A percentile compares a stretch with the other conserved stretches of the same genome.
phyloP scores from a whole-genome alignment of 768 basidiomycete genomes.

The Leccinum subgranulosum region DNA sequence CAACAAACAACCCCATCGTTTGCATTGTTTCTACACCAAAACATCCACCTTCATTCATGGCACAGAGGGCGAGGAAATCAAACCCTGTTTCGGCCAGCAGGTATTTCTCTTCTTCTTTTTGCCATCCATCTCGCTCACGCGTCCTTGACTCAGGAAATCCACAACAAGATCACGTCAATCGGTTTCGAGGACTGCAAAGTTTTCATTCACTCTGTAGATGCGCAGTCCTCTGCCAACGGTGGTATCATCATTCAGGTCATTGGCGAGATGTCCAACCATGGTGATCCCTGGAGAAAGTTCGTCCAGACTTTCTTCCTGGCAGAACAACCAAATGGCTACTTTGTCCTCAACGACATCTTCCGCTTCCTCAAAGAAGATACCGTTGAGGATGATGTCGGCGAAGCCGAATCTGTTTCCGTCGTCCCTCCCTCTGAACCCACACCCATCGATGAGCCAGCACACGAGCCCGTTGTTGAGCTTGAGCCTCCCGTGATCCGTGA shows the following conservation, averaged over 20 bases:
- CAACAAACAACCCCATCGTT: slow-evolving; percentile 93
- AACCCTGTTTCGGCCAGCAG: slow-evolving; percentile 90
- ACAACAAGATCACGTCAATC: slow-evolving; percentile 91
- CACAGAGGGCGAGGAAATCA: slow-evolving; percentile 92
- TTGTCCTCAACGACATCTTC: slow-evolving; percentile 99
- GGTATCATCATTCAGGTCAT: slow-evolving; percentile 99
- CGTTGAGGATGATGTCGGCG: slow-evolving; percentile 72
- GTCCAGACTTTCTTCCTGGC: slow-evolving; percentile 99
- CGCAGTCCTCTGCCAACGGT: slow-evolving; percentile 89
- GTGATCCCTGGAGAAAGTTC: slow-evolving; percentile 94
- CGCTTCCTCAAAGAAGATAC: slow-evolving; percentile 97
- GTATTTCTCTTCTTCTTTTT: slow-evolving; percentile 42
- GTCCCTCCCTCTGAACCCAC: slow-evolving; percentile 35
- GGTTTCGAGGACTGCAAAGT: slow-evolving; percentile 97
- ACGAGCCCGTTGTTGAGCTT: slow-evolving; percentile 28
- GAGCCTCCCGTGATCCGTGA: slow-evolving; percentile 33
- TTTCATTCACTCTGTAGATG: slow-evolving; percentile 98
- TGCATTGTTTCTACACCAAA: slow-evolving; percentile 99
- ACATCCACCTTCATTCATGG: slow-evolving; percentile 96
- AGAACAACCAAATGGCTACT: slow-evolving; percentile 98
- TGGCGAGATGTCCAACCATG: slow-evolving; percentile 96
- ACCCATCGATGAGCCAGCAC: slow-evolving; percentile 31
- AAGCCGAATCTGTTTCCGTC: slow-evolving; percentile 37
- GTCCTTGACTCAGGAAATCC: slow-evolving; percentile 72
- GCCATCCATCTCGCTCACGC: slow-evolving; percentile 3